Conservation (phyloP, 2,329 filamentous ascomycete species). For the Aspergillus awamori region DNA sequence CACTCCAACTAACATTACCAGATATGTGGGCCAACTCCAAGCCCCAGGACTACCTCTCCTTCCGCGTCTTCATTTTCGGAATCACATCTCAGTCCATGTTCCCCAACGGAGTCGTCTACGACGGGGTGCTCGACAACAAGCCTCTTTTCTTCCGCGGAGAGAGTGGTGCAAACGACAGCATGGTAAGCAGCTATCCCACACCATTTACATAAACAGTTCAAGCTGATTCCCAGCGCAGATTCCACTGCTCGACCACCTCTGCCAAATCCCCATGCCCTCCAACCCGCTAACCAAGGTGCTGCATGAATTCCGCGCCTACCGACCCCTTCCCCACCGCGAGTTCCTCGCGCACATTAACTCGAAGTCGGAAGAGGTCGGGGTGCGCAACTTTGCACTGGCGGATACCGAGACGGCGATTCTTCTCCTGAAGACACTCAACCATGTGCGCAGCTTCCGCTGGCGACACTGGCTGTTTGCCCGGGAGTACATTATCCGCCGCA, state of each 20-base stretch:
- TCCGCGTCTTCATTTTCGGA: slow-evolving; percentile 96
- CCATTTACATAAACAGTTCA: neutral
- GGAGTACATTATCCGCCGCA: slow-evolving; percentile 53
- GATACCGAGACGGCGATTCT: slow-evolving; percentile 47
- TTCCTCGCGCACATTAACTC: slow-evolving; percentile 74
- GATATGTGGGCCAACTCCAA: slow-evolving; percentile 90
- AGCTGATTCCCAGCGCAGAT: slow-evolving; percentile 51
- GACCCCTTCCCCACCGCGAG: slow-evolving; percentile 83
- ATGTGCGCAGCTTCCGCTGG: slow-evolving; percentile 54
- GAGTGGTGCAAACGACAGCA: slow-evolving; percentile 91
- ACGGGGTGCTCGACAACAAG: slow-evolving; percentile 72
- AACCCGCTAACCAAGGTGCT: slow-evolving; percentile 89
- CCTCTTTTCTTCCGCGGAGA: slow-evolving; percentile 86
- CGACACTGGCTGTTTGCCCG: slow-evolving; percentile 53
- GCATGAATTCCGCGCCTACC: slow-evolving; percentile 83
- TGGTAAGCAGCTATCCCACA: slow-evolving; percentile 55
- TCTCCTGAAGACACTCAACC: slow-evolving; percentile 50
- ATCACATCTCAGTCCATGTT: slow-evolving; percentile 95
- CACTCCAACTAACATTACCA: slow-evolving; percentile 28
- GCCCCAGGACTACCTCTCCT: slow-evolving; percentile 80
- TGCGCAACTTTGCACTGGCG: slow-evolving; percentile 41
- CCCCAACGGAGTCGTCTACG: slow-evolving; percentile 85
- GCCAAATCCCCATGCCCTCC: slow-evolving; percentile 82
- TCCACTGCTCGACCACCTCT: slow-evolving; percentile 83
- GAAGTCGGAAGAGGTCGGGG: slow-evolving; percentile 52